These are phyloP conservation scores for Halenospora varia DNA, from an alignment of 495 filamentous ascomycete genomes.

Conservation along the genomic window DNA sequence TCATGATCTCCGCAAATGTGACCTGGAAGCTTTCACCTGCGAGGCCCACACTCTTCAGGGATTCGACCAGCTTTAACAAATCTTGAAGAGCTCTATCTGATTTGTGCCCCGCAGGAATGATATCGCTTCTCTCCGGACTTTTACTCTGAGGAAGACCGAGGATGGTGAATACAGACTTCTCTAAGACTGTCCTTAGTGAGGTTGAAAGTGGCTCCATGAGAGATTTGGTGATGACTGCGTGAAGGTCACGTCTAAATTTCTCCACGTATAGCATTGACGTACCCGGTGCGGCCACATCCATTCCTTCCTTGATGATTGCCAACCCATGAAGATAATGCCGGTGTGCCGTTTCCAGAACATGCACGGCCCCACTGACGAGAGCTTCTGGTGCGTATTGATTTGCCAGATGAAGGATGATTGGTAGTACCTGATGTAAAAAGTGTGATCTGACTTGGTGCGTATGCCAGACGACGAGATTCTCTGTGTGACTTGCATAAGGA, in stretches of 20 bases:
- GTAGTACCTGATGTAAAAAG: conserved; percentile 47
- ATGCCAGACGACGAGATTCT: conserved; percentile 48
- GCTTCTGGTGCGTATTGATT: conserved; percentile 7
- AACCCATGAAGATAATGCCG: conserved; percentile 45
- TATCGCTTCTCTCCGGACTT: conserved; percentile 17
- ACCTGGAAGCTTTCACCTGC: conserved; percentile 71
- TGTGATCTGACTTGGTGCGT: conserved; percentile 46
- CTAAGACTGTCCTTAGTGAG: conserved; percentile 50
- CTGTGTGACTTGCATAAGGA: conserved; percentile 41
- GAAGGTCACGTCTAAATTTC: conserved; percentile 56
- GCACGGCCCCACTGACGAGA: conserved; percentile 37
- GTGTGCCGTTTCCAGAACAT: conserved; percentile 45
- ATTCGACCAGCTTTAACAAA: conserved; percentile 53
- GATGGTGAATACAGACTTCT: conserved; percentile 47
- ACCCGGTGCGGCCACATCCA: conserved; percentile 23
- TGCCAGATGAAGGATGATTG: conserved; percentile 35
- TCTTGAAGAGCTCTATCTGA: conserved; percentile 45
- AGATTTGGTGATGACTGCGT: conserved; percentile 63
- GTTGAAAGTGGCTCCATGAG: conserved; percentile 49
- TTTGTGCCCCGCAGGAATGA: conserved; percentile 26
- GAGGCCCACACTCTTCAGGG: conserved; percentile 66
- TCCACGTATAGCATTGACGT: conserved; percentile 34
- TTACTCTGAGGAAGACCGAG: conserved; percentile 46
- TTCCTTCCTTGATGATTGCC: conserved; percentile 37
- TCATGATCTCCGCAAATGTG: conserved; percentile 72